Conservation (phyloP, 371 early-diverging fungal species). For the Mucor mucedo region DNA sequence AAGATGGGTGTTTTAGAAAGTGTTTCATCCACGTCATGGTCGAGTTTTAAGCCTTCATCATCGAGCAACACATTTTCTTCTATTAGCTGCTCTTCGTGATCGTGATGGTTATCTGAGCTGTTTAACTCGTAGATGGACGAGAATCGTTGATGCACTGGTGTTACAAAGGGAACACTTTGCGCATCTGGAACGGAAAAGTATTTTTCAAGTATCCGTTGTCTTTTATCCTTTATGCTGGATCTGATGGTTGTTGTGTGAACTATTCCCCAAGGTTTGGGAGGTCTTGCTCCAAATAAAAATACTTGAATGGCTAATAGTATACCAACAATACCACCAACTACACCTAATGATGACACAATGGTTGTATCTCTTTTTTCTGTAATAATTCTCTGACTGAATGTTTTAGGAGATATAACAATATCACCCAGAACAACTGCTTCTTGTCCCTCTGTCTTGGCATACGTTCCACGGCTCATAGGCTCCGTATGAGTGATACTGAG, state of each 20-base stretch:
- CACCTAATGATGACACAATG: conserved; percentile 37
- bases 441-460: not conserved
- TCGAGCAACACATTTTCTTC: no score
- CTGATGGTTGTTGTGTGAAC: conserved; percentile 36
- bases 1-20: no score
- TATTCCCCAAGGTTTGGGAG: conserved; percentile 41
- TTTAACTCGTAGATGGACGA: not conserved
- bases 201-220: conserved; percentile 6
- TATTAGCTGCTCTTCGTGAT: not conserved
- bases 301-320: conserved; percentile 29
- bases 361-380: conserved; percentile 43
- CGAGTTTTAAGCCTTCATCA: no score
- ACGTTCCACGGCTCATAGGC: not conserved
- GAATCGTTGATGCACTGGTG: conserved; percentile 40
- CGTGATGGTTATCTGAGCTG: no score
- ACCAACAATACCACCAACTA: conserved; percentile 46
- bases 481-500: conserved; percentile 29
- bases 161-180: conserved; percentile 33
- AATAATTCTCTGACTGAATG: conserved; percentile 12
- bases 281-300: conserved; percentile 45
- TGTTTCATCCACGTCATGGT: no score
- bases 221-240: conserved; percentile 1
- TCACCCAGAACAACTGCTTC: not conserved
- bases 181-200: conserved; percentile 22
- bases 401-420: conserved; percentile 18